Evolutionary conservation across 306 rosid genomes (phyloP).

Genomic region (Abrus pulchellus): DNA sequence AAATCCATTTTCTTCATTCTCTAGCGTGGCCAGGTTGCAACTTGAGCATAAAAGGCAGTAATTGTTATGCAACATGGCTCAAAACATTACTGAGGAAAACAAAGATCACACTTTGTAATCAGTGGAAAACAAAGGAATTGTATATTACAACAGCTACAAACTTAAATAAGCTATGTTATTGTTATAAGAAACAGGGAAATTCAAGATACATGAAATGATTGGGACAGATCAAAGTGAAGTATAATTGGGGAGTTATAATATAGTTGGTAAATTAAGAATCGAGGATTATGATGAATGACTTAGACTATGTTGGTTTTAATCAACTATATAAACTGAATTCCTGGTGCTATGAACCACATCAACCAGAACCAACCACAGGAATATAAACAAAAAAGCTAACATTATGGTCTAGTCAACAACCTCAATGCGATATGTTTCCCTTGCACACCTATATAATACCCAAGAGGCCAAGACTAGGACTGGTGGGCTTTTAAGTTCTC

Average conservation of each 20-base stretch:
- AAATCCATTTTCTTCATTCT: conserved; percentile 37
- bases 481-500: background rate
- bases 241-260: conserved; percentile 2
- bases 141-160: background rate
- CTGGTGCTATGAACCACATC: conserved; percentile 13
- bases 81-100: background rate
- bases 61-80: conserved; percentile 32
- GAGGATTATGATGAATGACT: conserved; percentile 14
- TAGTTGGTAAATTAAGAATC: background rate
- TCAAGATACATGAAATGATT: background rate
- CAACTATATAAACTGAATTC: background rate
- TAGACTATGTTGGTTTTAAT: conserved; percentile 16
- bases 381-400: background rate
- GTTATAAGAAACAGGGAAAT: conserved; percentile 20
- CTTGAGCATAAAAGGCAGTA: conserved; percentile 24
- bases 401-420: conserved; percentile 22
- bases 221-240: background rate
- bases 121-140: background rate
- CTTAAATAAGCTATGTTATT: background rate
- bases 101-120: conserved; percentile 17
- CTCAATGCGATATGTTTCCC: conserved; percentile 7
- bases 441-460: too few species aligned
- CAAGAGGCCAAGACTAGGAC: background rate
- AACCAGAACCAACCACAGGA: conserved; percentile 4
- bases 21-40: conserved; percentile 35